Evolutionary conservation across 345 rosid genomes (phyloP), one percentile per base, ranked within the genome.

Genomic region (Dimocarpus longan): DNA sequence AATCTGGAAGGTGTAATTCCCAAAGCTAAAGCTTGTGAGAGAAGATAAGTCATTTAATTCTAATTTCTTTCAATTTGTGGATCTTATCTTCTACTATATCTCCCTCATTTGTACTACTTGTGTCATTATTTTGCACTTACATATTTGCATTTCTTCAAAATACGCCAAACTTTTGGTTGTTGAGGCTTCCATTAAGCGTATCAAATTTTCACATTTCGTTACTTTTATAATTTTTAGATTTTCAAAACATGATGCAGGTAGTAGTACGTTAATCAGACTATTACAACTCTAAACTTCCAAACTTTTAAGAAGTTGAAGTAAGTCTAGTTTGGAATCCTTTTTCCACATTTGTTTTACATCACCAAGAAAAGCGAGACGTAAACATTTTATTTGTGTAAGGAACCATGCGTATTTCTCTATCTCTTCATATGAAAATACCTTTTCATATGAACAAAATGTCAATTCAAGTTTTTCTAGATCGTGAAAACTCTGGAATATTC

Each of bases 371-470:
- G 60, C 54, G 19, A 81, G 60, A 28, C 21, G 28, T 59, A 59
- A 59, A 59, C 15, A 19, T 2, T 59, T 59, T 21, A 59, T n/a
- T 59, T 59, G 10, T n/a, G 26, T 0, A 57, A 3, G 46, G 8
- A 0, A 5, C 46, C 46, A 5, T 43, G 46, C 46, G 4, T 2
- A 16, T 59, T 59, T 6, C 26, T 59, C 10, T 2, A 9, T 11
- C 8, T 21, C 1, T 59, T 1, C 11, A 59, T 59, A 59, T 59
- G 64, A 15, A 81, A 75, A 73, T 76, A 85, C 16, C 66, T 74
- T 21, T 42, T 32, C 3, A 46, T 67, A 59, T 79, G 79, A 11
- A 6, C 26, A 74, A n/a, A n/a, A n/a, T n/a, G n/a, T n/a, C n/a
- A n/a, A n/a, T n/a, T n/a, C n/a, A n/a, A n/a, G n/a, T n/a, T n/a